These are phyloP conservation scores for Fusarium miscanthi DNA, from an alignment of 2,329 filamentous ascomycete species.

Conservation along the genomic window DNA sequence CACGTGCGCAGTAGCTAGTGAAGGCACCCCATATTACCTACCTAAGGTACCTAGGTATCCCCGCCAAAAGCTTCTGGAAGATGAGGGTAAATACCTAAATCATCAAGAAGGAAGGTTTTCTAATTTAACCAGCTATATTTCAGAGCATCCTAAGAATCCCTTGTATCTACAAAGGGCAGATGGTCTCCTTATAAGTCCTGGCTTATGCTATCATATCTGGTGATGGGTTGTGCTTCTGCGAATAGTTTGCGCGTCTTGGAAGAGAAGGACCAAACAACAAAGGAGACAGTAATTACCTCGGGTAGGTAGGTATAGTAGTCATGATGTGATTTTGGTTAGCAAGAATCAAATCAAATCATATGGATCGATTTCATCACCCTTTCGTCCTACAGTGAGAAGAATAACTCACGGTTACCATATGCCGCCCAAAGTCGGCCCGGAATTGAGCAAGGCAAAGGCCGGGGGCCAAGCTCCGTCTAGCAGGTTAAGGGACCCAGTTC, in stretches of 20 bases:
- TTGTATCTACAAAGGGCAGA: not conserved
- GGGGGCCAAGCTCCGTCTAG: conserved; percentile 1
- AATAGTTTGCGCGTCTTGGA: not conserved
- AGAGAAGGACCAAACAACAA: not conserved
- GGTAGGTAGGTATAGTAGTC: not conserved
- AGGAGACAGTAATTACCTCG: not conserved
- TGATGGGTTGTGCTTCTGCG: not conserved
- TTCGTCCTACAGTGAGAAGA: not conserved
- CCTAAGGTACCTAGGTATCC: not conserved
- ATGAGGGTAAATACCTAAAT: not conserved
- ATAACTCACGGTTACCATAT: not conserved
- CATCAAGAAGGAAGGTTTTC: not conserved
- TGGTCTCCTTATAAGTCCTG: not conserved
- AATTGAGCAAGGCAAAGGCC: conserved; percentile 1
- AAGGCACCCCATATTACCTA: not conserved
- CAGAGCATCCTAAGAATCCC: not conserved
- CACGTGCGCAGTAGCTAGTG: conserved; percentile 16
- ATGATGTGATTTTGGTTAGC: not conserved
- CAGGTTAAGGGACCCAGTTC: not conserved
- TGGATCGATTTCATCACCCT: not conserved
- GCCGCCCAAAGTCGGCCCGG: conserved; percentile 29
- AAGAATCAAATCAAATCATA: not conserved
- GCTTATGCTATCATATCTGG: not conserved
- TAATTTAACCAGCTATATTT: not conserved
- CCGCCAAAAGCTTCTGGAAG: conserved; percentile 11